These are phyloP conservation scores for Phanerochaete carnosa DNA, from an alignment of 768 basidiomycete species.

Conservation along the genomic window DNA sequence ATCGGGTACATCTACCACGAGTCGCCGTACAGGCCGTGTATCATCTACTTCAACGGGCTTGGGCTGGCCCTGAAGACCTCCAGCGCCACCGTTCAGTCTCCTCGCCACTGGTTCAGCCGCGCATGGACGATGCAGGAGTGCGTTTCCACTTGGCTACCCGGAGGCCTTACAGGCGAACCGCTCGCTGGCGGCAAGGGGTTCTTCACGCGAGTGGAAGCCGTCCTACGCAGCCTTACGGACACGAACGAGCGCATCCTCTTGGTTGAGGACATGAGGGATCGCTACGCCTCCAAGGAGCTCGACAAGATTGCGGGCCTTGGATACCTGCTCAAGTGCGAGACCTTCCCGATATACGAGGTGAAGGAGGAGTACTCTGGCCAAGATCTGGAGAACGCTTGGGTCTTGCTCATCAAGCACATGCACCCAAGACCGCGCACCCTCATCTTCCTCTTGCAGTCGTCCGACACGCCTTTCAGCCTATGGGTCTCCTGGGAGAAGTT, in stretches of 20 bases:
- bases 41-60: background rate
- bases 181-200: background rate
- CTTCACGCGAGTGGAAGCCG: background rate
- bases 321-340: background rate
- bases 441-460: background rate
- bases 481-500: background rate
- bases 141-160: background rate
- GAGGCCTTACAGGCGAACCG: background rate
- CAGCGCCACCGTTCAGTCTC: background rate
- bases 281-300: background rate
- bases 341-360: background rate
- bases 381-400: background rate
- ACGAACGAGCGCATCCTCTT: background rate
- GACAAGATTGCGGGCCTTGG: background rate
- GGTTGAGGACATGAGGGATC: background rate
- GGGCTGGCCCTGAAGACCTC: background rate
- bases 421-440: background rate
- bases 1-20: constrained; percentile 3
- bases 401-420: background rate
- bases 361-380: background rate
- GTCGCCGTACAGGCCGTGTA: background rate
- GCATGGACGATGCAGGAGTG: constrained; percentile 7
- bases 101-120: background rate
- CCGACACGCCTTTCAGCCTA: background rate
- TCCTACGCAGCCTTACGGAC: background rate